Evolutionary conservation across 2,329 filamentous ascomycete genomes (phyloP).

Genomic region (Curvularia eragrostidis): DNA sequence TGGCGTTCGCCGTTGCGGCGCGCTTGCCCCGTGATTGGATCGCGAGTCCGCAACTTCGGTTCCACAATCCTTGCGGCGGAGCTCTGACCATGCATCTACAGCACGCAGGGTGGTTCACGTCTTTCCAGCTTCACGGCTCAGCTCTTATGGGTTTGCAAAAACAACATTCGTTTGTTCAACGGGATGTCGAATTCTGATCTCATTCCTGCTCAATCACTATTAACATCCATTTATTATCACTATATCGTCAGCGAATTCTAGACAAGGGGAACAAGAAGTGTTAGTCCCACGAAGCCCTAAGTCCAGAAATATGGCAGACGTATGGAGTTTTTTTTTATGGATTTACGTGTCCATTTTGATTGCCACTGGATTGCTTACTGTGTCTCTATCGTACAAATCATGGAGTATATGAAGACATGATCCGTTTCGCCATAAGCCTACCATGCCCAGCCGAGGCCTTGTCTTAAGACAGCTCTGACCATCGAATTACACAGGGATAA

Average conservation of each 20-base stretch:
- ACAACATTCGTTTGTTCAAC: background rate
- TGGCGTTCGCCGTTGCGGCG: slow-evolving; percentile 22
- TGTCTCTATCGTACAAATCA: background rate
- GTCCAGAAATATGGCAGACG: background rate
- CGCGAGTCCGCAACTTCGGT: slow-evolving; percentile 22
- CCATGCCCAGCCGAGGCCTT: background rate
- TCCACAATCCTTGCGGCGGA: slow-evolving; percentile 16
- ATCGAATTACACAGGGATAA: background rate
- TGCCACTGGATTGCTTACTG: background rate
- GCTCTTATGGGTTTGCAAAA: background rate
- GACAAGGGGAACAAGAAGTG: background rate
- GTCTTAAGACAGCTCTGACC: background rate
- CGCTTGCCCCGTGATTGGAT: slow-evolving; percentile 26
- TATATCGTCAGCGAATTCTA: background rate
- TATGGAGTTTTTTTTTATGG: background rate
- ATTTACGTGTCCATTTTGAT: background rate
- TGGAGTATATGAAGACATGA: background rate
- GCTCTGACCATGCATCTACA: slow-evolving; percentile 8
- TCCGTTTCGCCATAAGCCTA: background rate
- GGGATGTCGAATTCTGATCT: background rate
- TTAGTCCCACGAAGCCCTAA: background rate
- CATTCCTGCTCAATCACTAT: background rate
- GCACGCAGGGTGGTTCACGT: background rate
- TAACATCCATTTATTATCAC: background rate
- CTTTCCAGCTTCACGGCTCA: background rate